A percentile compares a stretch with the other conserved stretches of the same genome.
These are phyloP conservation scores for Psilocybe azurescens DNA, from an alignment of 768 basidiomycete genomes.

Conservation along the genomic window DNA sequence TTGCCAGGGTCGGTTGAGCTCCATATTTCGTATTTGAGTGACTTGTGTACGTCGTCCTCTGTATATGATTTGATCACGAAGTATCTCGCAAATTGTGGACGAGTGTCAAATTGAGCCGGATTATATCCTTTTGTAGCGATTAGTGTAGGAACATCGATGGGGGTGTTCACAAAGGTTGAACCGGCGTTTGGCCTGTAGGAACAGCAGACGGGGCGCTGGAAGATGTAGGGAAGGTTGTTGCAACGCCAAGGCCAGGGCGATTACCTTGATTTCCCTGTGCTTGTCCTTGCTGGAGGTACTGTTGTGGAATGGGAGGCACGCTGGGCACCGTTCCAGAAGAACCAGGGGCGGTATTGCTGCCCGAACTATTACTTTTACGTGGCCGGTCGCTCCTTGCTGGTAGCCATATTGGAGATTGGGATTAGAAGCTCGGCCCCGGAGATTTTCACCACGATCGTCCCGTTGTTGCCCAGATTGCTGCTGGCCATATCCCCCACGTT, in stretches of 20 bases:
- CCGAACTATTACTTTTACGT: constrained; percentile 37
- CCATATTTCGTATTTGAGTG: constrained; percentile 97
- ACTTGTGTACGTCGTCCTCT: constrained; percentile 99
- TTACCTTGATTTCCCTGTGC: constrained; percentile 38
- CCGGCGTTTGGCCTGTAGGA: constrained; percentile 43
- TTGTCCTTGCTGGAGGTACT: constrained; percentile 68
- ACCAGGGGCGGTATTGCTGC: constrained; percentile 29
- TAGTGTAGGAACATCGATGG: constrained; percentile 86
- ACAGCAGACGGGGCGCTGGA: constrained; percentile 27
- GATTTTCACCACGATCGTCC: constrained; percentile 56
- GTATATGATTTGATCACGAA: constrained; percentile 99
- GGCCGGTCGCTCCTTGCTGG: constrained; percentile 45
- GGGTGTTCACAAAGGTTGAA: constrained; percentile 58
- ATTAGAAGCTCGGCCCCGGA: constrained; percentile 66
- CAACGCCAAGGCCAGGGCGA: constrained; percentile 43
- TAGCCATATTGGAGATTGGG: constrained; percentile 72
- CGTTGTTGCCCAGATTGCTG: constrained; percentile 42
- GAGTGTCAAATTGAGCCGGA: constrained; percentile 80
- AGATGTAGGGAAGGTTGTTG: constrained; percentile 39
- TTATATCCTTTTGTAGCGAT: constrained; percentile 92
- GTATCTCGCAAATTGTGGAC: constrained; percentile 84
- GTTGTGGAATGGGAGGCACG: constrained; percentile 75
- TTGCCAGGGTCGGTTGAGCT: constrained; percentile 97
- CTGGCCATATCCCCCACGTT: constrained; percentile 44
- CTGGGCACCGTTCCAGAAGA: constrained; percentile 52